Conservation (phyloP, 129 eudicot species). For the Chrysanthemum makinoi region DNA sequence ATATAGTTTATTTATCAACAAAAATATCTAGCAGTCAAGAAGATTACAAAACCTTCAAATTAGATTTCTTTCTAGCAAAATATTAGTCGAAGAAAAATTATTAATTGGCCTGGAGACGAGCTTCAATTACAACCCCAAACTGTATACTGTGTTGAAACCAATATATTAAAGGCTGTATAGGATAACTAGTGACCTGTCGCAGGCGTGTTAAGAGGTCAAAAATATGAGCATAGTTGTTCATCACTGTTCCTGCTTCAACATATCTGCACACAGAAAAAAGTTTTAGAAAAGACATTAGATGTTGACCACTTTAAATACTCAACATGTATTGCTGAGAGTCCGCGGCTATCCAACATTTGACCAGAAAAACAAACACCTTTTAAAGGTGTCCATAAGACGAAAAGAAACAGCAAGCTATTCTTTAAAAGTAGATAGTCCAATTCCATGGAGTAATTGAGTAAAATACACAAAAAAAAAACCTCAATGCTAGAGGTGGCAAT, state of each 20-base stretch:
- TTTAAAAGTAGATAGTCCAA: background rate
- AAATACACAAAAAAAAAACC: background rate
- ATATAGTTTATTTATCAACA: background rate
- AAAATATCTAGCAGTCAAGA: background rate
- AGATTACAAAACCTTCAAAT: background rate
- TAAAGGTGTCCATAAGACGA: background rate
- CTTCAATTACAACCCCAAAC: too few relatives aligned
- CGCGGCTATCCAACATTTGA: background rate
- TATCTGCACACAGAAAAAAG: conserved; percentile 54
- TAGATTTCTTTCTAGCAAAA: background rate
- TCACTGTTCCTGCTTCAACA: conserved; percentile 62
- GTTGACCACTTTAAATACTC: background rate
- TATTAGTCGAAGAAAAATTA: conserved; percentile 3
- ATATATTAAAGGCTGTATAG: background rate
- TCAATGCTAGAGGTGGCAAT: background rate
- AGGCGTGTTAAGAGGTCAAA: conserved; percentile 90
- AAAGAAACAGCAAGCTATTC: background rate
- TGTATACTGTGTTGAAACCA: too few relatives aligned
- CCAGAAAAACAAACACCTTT: background rate
- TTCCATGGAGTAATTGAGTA: background rate
- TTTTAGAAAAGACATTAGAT: background rate
- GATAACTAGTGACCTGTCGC: conserved; percentile 59
- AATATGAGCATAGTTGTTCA: conserved; percentile 94
- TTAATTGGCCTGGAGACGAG: conserved; percentile 42
- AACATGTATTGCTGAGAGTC: background rate